Evolutionary conservation across 2,329 filamentous ascomycete species (phyloP).

Genomic region (Colletotrichum salicis): DNA sequence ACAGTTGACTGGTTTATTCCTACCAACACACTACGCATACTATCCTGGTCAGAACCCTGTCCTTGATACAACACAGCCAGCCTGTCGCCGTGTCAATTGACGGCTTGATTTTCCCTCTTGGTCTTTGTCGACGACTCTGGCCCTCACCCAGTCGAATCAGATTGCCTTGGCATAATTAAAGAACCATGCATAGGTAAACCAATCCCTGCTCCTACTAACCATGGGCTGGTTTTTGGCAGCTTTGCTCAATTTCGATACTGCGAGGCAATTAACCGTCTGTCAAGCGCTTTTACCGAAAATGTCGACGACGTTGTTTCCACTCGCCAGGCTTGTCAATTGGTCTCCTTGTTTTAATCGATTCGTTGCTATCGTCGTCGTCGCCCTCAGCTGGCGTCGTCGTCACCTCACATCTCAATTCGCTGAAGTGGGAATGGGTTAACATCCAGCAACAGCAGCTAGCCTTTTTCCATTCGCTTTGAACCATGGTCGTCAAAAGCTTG

Average conservation of each 20-base stretch:
- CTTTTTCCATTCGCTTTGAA: neutral
- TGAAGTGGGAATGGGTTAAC: neutral
- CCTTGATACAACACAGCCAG: conserved; percentile 12
- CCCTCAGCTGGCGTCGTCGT: neutral
- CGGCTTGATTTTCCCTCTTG: conserved; percentile 16
- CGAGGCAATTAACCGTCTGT: conserved; percentile 10
- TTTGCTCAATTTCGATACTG: conserved; percentile 25
- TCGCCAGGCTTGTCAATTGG: neutral
- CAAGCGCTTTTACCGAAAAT: conserved; percentile 14
- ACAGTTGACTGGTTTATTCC: conserved; percentile 1
- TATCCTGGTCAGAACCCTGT: conserved; percentile 7
- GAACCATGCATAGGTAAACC: conserved; percentile 21
- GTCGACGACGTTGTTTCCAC: neutral
- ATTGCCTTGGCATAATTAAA: conserved; percentile 32
- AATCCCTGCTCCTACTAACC: conserved; percentile 11
- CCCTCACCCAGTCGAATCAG: conserved; percentile 16
- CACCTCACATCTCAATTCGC: conserved; percentile 14
- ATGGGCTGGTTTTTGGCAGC: conserved; percentile 9
- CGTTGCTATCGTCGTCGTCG: neutral
- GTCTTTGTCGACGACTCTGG: neutral
- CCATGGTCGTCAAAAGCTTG: neutral
- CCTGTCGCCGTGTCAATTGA: conserved; percentile 18
- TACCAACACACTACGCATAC: neutral
- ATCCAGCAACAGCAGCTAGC: neutral
- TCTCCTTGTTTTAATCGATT: neutral